Base-by-base conservation (phyloP, 192 early-diverging fungal species). In the Gigaspora rosea region DNA sequence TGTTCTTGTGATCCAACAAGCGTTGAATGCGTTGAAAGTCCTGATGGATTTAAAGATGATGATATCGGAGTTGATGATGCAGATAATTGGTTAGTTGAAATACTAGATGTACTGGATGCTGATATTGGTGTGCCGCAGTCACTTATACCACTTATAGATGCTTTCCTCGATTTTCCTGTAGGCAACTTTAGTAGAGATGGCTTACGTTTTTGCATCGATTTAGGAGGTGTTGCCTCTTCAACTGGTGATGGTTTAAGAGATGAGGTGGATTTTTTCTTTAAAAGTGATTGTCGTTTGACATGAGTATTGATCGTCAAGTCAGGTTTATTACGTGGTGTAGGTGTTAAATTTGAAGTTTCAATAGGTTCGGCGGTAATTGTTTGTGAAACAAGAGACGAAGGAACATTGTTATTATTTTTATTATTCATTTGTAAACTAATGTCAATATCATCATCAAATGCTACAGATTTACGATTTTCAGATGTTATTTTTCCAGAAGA, bases 301-400 rank as follows among this genome's bases (percentile, higher is more conserved):
- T 41, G 41, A 41, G 74, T 76, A 51, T 76, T 65, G n/a, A 76
- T 76, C 12, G 74, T 76, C 33, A 76, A 65, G 35, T 76, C 74
- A 35, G 74, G 74, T 65, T 76, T 76, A 51, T 56, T 3, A 11
- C 62, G 62, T 7, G 41, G 7, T 41, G 41, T 41, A 41, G 41
- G 41, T 41, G 41, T 41, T 2, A 7, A 41, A 41, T 6, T 41
- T 41, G 58, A 27, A 27, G 36, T 64, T 16, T 76, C 63, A 2
- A 57, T 65, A 20, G 74, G 54, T 16, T 64, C 74, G 1, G 63
- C 22, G 15, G 74, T 76, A n/a, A 41, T 35, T n/a, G 62, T 65
- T 18, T 41, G 41, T 41, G 35, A n/a, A 18, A 20, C 16, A 35
- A 57, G 35, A 61, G n/a, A 18, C 35, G 63, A 4, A 13, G 59